phyloP scores from a whole-genome alignment of 1,139 yeast genomes.

The Debaryomycetaceae sp. region DNA sequence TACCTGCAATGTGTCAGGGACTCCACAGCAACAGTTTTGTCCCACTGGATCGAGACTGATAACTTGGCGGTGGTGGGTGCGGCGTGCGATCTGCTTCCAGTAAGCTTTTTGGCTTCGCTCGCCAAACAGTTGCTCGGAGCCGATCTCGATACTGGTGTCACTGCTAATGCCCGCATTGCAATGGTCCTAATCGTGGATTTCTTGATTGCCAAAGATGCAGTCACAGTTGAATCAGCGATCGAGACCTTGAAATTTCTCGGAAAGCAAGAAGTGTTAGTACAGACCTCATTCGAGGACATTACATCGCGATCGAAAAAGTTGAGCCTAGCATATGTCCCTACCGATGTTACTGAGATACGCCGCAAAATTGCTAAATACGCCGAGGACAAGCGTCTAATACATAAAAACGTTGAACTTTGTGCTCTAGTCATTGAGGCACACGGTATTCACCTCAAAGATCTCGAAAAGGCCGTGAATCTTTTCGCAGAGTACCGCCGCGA shows the following conservation, averaged over 20 bases:
- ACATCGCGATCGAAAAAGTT: neutral
- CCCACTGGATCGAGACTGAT: too few species aligned
- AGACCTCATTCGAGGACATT: neutral
- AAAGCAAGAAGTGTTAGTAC: neutral
- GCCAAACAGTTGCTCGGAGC: too few species aligned
- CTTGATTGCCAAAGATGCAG: too few species aligned
- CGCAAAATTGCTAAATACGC: neutral
- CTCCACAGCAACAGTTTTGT: too few species aligned
- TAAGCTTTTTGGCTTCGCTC: too few species aligned
- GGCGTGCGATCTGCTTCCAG: too few species aligned
- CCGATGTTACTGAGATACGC: neutral
- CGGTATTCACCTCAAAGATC: constrained; percentile 25
- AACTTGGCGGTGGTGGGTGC: too few species aligned
- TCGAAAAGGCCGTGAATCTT: constrained; percentile 11
- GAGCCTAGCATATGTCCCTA: neutral
- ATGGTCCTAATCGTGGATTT: too few species aligned
- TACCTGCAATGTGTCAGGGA: too few species aligned
- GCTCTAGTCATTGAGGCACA: constrained; percentile 21
- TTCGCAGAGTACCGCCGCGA: constrained; percentile 28
- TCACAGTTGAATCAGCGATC: too few species aligned
- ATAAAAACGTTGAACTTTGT: constrained; percentile 16
- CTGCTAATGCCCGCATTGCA: too few species aligned
- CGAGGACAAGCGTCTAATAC: constrained; percentile 1
- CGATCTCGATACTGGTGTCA: too few species aligned
- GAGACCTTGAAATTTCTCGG: neutral